These are phyloP conservation scores for Leishmania martiniquensis DNA, from an alignment of 208 protist species.

Conservation along the genomic window DNA sequence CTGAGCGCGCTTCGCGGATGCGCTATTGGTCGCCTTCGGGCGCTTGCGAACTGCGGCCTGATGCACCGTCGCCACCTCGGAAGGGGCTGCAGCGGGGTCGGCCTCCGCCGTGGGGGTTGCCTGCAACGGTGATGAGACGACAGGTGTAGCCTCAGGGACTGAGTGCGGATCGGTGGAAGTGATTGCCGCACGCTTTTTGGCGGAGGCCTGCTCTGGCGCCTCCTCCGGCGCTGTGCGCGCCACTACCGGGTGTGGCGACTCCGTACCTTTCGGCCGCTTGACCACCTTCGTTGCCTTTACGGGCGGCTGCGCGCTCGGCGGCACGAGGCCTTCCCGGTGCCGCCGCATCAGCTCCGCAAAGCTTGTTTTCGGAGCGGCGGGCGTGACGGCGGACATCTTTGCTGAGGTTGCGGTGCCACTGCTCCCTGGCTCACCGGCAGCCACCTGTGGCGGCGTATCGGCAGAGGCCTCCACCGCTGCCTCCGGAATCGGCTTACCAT, in stretches of 20 bases:
- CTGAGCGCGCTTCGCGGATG: conserved; percentile 20
- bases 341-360: conserved; percentile 40
- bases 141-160: background rate
- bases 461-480: background rate
- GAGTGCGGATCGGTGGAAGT: background rate
- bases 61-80: conserved; percentile 13
- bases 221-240: background rate
- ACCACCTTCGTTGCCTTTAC: conserved; percentile 44
- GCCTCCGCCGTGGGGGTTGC: background rate
- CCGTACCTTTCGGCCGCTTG: conserved; percentile 28
- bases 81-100: background rate
- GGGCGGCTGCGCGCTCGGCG: conserved; percentile 22
- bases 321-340: conserved; percentile 36
- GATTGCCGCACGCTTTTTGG: background rate
- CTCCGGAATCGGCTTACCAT: conserved; percentile 23
- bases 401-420: background rate
- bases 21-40: conserved; percentile 19
- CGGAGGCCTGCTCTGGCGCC: background rate
- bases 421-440: background rate
- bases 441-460: background rate
- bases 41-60: conserved; percentile 34
- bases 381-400: background rate
- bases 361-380: conserved; percentile 8
- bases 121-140: background rate
- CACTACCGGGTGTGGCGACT: background rate